These are phyloP conservation scores for Petunia hybrid DNA, from an alignment of 305 asterid genomes.

Conservation along the genomic window DNA sequence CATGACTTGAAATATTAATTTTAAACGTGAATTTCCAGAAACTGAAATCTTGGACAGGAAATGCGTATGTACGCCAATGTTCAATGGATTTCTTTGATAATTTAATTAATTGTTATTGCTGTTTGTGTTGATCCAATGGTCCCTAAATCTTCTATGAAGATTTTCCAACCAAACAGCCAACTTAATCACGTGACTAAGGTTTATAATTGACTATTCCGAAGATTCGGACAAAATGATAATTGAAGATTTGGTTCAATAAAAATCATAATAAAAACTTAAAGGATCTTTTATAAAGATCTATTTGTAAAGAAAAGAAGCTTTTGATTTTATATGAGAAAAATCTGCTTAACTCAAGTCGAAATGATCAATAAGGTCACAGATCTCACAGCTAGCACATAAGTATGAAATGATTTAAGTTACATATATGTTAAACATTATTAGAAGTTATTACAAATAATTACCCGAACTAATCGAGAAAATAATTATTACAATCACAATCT, in stretches of 20 bases:
- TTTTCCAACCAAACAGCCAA: constrained; percentile 12
- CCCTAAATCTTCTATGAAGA: constrained; percentile 28
- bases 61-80: constrained; percentile 16
- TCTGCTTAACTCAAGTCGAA: no score
- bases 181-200: constrained; percentile 34
- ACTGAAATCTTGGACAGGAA: constrained; percentile 21
- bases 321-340: no score
- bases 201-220: constrained; percentile 23
- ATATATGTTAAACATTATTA: no score
- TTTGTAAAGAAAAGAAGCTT: no score
- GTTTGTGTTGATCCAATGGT: constrained; percentile 28
- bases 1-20: background rate
- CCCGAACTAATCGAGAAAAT: no score
- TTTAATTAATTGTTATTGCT: background rate
- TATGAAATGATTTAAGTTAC: no score
- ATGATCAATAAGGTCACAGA: no score
- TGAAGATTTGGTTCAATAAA: background rate
- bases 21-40: background rate
- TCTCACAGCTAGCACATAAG: no score
- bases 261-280: no score
- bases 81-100: constrained; percentile 22
- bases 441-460: no score
- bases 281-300: no score
- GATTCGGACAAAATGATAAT: constrained; percentile 13
- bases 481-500: no score